A percentile compares a stretch with the other conserved stretches of the same genome.
phyloP scores from a whole-genome alignment of 257 asterid genomes.

The Scutellaria baicalensis region DNA sequence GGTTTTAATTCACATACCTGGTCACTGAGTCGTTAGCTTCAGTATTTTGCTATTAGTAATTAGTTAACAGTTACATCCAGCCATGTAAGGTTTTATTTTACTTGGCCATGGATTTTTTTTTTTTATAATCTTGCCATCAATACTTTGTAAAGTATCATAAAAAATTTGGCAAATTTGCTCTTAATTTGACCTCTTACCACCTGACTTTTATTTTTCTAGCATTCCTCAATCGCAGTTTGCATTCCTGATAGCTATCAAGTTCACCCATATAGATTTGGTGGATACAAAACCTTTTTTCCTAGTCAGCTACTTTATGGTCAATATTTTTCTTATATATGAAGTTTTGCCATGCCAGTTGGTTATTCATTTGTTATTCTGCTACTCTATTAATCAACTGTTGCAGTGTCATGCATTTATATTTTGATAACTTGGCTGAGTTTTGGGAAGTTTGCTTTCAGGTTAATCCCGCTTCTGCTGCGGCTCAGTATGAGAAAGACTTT shows the following conservation, averaged over 20 bases:
- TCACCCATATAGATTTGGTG: background rate
- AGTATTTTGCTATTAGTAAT: background rate
- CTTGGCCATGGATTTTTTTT: background rate
- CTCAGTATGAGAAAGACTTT: constrained; percentile 88
- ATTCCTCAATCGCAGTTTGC: background rate
- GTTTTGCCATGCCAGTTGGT: background rate
- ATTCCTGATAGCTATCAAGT: background rate
- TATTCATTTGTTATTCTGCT: background rate
- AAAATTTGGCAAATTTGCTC: background rate
- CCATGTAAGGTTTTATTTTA: background rate
- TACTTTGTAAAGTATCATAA: background rate
- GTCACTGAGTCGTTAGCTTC: constrained; percentile 5
- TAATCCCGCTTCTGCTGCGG: constrained; percentile 77
- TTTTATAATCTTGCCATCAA: background rate
- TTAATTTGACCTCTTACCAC: background rate
- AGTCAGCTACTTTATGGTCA: background rate
- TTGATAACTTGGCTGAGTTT: constrained; percentile 19
- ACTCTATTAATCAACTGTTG: background rate
- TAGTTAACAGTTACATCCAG: background rate
- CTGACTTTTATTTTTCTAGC: background rate
- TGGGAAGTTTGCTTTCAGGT: constrained; percentile 44
- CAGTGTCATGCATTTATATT: background rate
- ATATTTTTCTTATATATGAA: background rate
- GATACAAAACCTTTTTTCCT: background rate
- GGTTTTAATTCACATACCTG: constrained; percentile 40